Base-by-base conservation (phyloP, 202 grass and related monocot species). In the Panicum hallii region DNA sequence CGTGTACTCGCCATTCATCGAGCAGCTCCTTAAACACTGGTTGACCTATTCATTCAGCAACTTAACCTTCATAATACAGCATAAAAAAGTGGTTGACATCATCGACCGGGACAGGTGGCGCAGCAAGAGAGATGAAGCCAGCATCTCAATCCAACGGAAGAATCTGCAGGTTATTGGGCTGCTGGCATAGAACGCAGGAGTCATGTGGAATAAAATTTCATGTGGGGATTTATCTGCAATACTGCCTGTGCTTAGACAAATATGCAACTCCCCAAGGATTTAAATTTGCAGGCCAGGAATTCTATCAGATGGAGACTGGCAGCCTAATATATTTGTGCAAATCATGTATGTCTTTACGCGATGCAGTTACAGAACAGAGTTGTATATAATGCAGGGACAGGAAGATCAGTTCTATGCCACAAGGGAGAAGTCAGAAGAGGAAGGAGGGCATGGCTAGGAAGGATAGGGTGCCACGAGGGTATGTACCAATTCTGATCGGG, bases 401-500 rank as follows among this genome's bases (percentile, higher is more conserved):
- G 45, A 63, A 13, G 75, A 43, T 63, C 66, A 26, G 19, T 75
- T 58, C 41, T 57, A 8, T 70, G 41, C 65, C 22, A 17, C 43
- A 15, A 63, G 14, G 54, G 63, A 77, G 38, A 68, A 38, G 72
- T 26, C 26, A 82, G 49, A 30, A 32, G 26, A 38, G 36, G 36
- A 41, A 75, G 72, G 36, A 60, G 58, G 19, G 66, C 6, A 88
- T 93, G 91, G 81, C 82, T 14, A 83, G 60, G 81, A 88, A 88
- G 67, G 82, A 79, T 6, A 91, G 47, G 76, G 75, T 70, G 55
- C 89, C 89, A 14, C 86, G 72, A 89, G 92, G 92, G 9, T 94
- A 81, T 42, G 54, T 94, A 74, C 92, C 89, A 1, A 56, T 94
- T 67, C 70, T 94, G 28, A 61, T 94, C 6, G 92, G 89, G 57